Evolutionary conservation across 306 rosid genomes (phyloP).

Genomic region (Malus asiatica): DNA sequence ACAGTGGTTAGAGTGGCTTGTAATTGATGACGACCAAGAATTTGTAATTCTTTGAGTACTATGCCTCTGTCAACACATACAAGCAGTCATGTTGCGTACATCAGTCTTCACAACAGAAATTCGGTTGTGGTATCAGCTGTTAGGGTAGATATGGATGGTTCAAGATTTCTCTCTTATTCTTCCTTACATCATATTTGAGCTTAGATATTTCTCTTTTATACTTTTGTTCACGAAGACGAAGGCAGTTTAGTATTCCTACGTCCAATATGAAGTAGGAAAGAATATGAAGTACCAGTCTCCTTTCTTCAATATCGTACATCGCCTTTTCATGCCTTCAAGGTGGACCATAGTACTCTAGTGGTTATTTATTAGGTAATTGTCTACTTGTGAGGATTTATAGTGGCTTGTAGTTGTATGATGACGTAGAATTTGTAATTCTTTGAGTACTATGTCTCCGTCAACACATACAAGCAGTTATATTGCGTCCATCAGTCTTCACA

Average conservation of each 20-base stretch:
- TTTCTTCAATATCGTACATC: too few relatives aligned
- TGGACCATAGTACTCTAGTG: too few relatives aligned
- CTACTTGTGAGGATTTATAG: neutral
- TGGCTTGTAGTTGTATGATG: neutral
- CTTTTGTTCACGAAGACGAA: too few relatives aligned
- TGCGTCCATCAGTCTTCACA: neutral
- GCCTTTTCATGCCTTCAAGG: too few relatives aligned
- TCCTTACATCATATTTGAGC: neutral
- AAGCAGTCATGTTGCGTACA: neutral
- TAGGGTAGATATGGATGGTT: neutral
- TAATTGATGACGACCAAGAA: neutral
- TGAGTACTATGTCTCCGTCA: neutral
- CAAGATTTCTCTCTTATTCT: neutral
- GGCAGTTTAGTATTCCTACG: too few relatives aligned
- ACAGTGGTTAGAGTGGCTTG: neutral
- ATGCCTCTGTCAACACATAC: neutral
- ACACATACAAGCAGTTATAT: neutral
- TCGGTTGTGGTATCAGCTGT: neutral
- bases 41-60: neutral
- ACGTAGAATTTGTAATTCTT: neutral
- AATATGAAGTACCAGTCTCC: too few relatives aligned
- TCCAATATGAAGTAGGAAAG: too few relatives aligned
- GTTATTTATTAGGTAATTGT: neutral
- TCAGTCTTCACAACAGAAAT: neutral
- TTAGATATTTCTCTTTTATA: neutral